Conservation (phyloP, 345 rosid genomes). For the Kandelia obovata region DNA sequence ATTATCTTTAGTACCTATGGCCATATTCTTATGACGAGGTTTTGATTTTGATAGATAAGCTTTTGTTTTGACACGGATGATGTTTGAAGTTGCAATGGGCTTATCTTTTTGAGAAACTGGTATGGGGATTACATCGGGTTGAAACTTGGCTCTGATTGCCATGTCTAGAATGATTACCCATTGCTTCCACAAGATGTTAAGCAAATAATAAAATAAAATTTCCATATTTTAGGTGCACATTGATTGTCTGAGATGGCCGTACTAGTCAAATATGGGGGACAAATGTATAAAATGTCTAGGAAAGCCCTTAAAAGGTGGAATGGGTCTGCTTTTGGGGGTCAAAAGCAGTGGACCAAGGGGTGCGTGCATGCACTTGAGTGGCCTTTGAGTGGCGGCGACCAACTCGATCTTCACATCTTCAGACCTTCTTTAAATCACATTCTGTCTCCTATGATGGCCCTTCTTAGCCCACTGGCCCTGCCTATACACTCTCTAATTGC, state of each 20-base stretch:
- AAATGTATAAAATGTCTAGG: not conserved
- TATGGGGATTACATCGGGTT: not conserved
- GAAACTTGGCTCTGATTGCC: not conserved
- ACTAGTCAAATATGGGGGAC: slow-evolving; percentile 9
- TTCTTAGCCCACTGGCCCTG: not conserved
- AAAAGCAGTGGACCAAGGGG: slow-evolving; percentile 36
- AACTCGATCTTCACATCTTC: slow-evolving; percentile 14
- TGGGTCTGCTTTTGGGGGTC: slow-evolving; percentile 37
- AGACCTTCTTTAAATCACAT: slow-evolving; percentile 1
- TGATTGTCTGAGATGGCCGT: not conserved
- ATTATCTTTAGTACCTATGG: slow-evolving; percentile 11
- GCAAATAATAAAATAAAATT: no score
- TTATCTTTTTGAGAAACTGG: not conserved
- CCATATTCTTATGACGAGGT: not conserved
- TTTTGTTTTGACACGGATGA: not conserved
- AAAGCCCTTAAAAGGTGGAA: not conserved
- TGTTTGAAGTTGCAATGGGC: slow-evolving; percentile 1
- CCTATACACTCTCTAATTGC: not conserved
- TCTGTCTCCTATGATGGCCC: not conserved
- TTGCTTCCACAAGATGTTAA: no score
- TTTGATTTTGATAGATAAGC: slow-evolving; percentile 7
- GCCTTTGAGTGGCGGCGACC: slow-evolving; percentile 57
- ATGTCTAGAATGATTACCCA: no score
- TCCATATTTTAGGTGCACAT: no score
- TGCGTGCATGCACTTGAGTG: slow-evolving; percentile 50